Conservation (phyloP, 2,329 filamentous ascomycete genomes). For the Botrytis sinoallii region DNA sequence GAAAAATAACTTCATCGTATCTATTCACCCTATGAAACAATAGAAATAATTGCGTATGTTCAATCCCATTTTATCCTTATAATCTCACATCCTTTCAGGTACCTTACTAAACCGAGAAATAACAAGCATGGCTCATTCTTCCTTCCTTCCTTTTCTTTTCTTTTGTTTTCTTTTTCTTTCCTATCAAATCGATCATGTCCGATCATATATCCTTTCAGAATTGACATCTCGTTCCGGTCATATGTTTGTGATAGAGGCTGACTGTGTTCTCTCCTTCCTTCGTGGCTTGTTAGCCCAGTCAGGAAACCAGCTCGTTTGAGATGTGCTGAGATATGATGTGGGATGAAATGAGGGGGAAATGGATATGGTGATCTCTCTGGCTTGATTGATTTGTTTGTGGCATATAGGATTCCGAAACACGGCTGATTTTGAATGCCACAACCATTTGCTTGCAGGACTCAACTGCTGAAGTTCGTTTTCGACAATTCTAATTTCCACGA, state of each 20-base stretch:
- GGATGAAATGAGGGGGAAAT: not conserved
- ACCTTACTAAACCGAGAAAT: not conserved
- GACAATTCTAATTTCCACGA: not conserved
- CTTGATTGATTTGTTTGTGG: not conserved
- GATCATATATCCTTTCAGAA: not conserved
- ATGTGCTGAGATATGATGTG: not conserved
- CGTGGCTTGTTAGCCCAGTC: not conserved
- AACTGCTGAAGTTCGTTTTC: not conserved
- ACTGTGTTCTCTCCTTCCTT: not conserved
- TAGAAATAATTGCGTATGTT: not conserved
- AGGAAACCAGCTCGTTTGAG: not conserved
- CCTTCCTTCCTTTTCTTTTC: not conserved
- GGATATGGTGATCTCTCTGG: not conserved
- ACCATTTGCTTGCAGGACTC: not conserved
- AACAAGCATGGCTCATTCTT: not conserved
- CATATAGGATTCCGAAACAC: not conserved
- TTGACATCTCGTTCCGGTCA: not conserved
- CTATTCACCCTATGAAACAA: too few relatives aligned
- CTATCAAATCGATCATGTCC: not conserved
- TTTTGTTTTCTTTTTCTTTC: not conserved
- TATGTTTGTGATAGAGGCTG: not conserved
- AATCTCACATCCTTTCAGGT: not conserved
- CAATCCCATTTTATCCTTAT: not conserved
- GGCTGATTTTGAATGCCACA: constrained; percentile 5
- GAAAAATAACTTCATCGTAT: not conserved